Conservation (phyloP, 2,329 filamentous ascomycete species). For the Aspergillus pseudoglaucus region DNA sequence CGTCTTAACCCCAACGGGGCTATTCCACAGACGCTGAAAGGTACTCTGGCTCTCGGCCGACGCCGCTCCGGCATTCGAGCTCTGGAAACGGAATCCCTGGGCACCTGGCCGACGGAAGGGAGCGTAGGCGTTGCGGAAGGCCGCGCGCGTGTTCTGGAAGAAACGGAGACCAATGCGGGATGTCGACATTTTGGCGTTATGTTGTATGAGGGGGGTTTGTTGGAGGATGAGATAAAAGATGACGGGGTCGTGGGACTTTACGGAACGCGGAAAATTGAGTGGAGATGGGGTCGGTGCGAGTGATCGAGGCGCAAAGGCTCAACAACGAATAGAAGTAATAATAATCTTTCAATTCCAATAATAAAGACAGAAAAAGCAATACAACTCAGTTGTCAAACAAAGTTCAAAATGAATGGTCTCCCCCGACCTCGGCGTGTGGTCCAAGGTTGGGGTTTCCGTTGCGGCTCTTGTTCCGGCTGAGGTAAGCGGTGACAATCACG, state of each 20-base stretch:
- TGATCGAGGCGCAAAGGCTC: not conserved
- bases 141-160: conserved; percentile 45
- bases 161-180: conserved; percentile 54
- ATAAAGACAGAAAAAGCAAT: not conserved
- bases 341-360: not conserved
- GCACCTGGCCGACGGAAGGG: conserved; percentile 47
- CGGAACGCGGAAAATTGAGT: not conserved
- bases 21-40: conserved; percentile 77
- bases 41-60: conserved; percentile 38
- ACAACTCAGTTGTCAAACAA: conserved; percentile 1
- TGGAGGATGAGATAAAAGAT: too few species aligned
- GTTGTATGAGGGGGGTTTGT: not conserved
- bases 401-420: not conserved
- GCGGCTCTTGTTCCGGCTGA: conserved; percentile 20
- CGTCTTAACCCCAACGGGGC: conserved; percentile 76
- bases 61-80: conserved; percentile 51
- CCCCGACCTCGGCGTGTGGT: conserved; percentile 14
- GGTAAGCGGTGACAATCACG: conserved; percentile 22
- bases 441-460: conserved; percentile 3
- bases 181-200: conserved; percentile 40
- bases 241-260: not conserved
- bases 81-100: conserved; percentile 62
- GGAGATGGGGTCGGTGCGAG: not conserved
- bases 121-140: conserved; percentile 49
- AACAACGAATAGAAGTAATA: not conserved